phyloP scores from a whole-genome alignment of 768 basidiomycete species.

The Tylopilus plumbeoviolaceoides region DNA sequence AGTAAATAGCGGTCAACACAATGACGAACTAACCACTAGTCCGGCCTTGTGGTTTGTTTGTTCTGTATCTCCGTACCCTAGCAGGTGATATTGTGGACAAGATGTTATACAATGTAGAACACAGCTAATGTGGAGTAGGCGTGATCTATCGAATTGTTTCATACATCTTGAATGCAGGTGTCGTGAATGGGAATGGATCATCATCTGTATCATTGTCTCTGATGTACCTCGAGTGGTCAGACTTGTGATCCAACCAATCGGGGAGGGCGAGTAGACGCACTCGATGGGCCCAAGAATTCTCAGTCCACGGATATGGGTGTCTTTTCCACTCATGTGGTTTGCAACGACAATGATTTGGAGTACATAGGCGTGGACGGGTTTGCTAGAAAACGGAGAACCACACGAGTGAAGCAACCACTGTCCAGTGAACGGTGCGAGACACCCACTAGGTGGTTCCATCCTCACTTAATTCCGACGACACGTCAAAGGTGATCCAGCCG shows the following conservation, averaged over 20 bases:
- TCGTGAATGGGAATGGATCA: constrained; percentile 70
- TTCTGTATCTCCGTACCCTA: not conserved
- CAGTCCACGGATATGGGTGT: constrained; percentile 94
- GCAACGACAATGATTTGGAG: constrained; percentile 86
- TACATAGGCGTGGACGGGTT: constrained; percentile 84
- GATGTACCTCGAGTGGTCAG: constrained; percentile 2
- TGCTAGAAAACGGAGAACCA: constrained; percentile 42
- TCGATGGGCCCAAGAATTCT: constrained; percentile 81
- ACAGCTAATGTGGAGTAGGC: constrained; percentile 21
- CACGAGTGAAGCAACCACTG: not conserved
- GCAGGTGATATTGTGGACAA: constrained; percentile 12
- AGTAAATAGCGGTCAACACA: constrained; percentile 17
- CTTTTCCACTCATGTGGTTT: constrained; percentile 98
- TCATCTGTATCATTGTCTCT: constrained; percentile 50
- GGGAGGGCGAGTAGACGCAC: constrained; percentile 38
- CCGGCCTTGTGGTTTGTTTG: constrained; percentile 8
- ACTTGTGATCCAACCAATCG: not conserved
- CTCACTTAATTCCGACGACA: constrained; percentile 74
- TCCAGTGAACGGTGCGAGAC: not conserved
- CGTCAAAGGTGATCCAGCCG: constrained; percentile 89
- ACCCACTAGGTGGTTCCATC: constrained; percentile 78
- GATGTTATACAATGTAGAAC: constrained; percentile 26
- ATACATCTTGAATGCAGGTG: constrained; percentile 67
- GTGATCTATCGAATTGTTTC: constrained; percentile 62
- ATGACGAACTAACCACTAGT: not conserved